These are phyloP conservation scores for Brassica nigra DNA, from an alignment of 345 rosid genomes.

Conservation along the genomic window DNA sequence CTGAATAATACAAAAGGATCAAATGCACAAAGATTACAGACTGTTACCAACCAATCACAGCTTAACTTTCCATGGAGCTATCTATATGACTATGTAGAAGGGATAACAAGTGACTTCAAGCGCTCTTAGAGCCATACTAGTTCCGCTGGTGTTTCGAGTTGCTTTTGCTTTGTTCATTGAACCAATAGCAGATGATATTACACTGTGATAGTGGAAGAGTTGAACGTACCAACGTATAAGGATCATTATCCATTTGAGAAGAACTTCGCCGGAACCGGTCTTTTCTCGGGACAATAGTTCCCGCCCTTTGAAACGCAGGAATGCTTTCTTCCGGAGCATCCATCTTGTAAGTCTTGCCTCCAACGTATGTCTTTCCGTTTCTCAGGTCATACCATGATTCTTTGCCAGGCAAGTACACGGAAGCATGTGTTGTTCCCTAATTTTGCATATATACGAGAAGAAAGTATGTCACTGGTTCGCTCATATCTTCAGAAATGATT, in stretches of 20 bases:
- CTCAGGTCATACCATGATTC: constrained; percentile 86
- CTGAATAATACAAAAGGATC: constrained; percentile 41
- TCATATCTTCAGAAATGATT: constrained; percentile 4
- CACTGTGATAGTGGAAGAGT: neutral
- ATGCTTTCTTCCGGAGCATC: constrained; percentile 78
- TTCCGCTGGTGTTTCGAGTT: neutral
- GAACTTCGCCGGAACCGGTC: constrained; percentile 92
- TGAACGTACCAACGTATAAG: constrained; percentile 82
- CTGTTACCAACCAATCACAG: neutral
- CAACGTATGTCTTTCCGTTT: constrained; percentile 65
- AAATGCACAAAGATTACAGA: neutral
- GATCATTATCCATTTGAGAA: constrained; percentile 92
- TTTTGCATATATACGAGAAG: constrained; percentile 2
- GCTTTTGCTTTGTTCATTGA: neutral
- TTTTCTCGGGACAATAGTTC: constrained; percentile 89
- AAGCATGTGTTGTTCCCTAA: constrained; percentile 69
- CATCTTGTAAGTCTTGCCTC: constrained; percentile 70
- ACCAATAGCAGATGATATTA: constrained; percentile 9
- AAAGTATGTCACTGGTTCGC: neutral
- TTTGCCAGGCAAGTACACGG: constrained; percentile 90
- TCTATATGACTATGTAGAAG: neutral
- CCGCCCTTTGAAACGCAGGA: constrained; percentile 97
- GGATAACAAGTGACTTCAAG: neutral
- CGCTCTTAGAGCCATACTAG: neutral
- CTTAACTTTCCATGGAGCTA: neutral